phyloP scores from a whole-genome alignment of 495 filamentous ascomycete genomes.

The Penicillium coprophilum region DNA sequence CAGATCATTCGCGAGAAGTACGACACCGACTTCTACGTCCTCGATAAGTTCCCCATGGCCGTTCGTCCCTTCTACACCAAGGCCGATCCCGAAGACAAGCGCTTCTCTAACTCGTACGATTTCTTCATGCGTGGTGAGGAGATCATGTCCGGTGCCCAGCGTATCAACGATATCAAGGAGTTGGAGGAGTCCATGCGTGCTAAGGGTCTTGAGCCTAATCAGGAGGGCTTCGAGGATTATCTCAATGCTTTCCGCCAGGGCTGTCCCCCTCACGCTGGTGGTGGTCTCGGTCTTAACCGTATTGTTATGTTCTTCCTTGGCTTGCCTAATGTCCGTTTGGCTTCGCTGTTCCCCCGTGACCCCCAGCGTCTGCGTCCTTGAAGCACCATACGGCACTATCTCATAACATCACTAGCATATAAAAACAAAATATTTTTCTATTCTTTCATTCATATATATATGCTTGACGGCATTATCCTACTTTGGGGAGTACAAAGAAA shows the following conservation, averaged over 20 bases:
- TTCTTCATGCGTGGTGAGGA: constrained; percentile 94
- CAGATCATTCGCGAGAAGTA: constrained; percentile 80
- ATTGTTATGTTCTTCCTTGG: constrained; percentile 88
- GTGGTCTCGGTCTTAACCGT: constrained; percentile 83
- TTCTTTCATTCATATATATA: not conserved
- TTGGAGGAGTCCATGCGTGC: constrained; percentile 65
- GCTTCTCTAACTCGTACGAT: constrained; percentile 81
- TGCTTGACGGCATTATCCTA: not conserved
- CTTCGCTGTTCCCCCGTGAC: constrained; percentile 78
- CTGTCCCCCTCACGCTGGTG: constrained; percentile 80
- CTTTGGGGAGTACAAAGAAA: not conserved
- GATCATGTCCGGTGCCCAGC: constrained; percentile 84
- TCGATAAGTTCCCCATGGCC: constrained; percentile 86
- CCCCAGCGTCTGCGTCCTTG: constrained; percentile 78
- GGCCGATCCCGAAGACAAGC: constrained; percentile 64
- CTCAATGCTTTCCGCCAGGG: constrained; percentile 77
- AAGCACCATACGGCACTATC: constrained; percentile 6
- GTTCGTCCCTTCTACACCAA: constrained; percentile 91
- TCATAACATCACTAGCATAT: constrained; percentile 6
- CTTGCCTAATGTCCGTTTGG: constrained; percentile 76
- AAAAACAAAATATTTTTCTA: constrained; percentile 15
- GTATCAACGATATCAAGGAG: constrained; percentile 71
- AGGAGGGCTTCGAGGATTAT: constrained; percentile 80
- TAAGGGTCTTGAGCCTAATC: constrained; percentile 72
- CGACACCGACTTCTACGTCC: constrained; percentile 86